Evolutionary conservation across 345 rosid species (phyloP), one percentile per base, ranked within the genome.

Genomic region (Atalantia buxifolia): DNA sequence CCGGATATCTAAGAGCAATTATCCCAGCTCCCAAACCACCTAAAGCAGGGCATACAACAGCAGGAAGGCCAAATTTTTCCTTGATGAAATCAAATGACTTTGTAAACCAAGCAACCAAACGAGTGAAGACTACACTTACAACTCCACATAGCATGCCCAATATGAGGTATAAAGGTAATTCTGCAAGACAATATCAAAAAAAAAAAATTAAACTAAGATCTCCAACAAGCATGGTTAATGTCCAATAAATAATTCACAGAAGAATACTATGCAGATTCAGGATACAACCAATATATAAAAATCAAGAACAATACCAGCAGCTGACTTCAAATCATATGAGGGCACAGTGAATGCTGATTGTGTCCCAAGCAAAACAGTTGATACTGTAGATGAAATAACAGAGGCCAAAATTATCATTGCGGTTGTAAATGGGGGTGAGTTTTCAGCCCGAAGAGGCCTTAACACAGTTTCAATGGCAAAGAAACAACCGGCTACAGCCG

Each of bases 21-120:
- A 95, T 79, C 33, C 99, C 99, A 77, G 98, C 97, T 81, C 98
- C 99, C 85, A 95, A 85, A 81, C 99, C 97, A 72, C 99, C 99
- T 83, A 95, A 79, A 78, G 99, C 99, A 73, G 99, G 99, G 78
- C 98, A 95, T 22, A 91, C 94, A 81, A 95, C 93, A 76, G 96
- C 74, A 72, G 98, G 98, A 85, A 91, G 92, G 77, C 95, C 92
- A 83, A 88, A 95, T 82, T 81, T 93, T 35, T 88, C 95, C 86
- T 88, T 91, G 83, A 93, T 89, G 83, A 80, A 91, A 30, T 92
- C 92, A 76, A 95, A 95, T 61, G 83, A 83, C 84, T 88, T 86
- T 64, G 89, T 87, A 87, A 95, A 95, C 99, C 99, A 95, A 13
- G 91, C 81, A 72, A 95, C 99, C 75, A 95, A 86, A 57, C 92